Base-by-base conservation (phyloP, 2,329 filamentous ascomycete species). In the Basipetospora chlamydospora region DNA sequence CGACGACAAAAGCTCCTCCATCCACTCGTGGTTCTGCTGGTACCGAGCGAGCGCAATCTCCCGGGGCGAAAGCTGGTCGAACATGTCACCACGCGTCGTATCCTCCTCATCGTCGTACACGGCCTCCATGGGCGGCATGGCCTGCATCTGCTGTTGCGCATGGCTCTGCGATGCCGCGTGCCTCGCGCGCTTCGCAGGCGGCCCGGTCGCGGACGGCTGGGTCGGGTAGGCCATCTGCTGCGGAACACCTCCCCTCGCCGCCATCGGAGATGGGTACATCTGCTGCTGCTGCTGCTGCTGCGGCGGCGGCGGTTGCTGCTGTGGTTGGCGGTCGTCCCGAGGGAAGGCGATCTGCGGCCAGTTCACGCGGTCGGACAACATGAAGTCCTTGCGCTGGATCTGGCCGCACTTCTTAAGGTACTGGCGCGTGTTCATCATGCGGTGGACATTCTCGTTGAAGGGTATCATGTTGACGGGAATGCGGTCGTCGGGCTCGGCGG, bases 21-120 rank as follows among this genome's bases (percentile, higher is more conserved):
- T 94, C 90, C 88, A 96, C 55, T 94, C 85, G 49, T 98, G 88
- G 49, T 98, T 92, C 52, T 95, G 86, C 53, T 80, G 80, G 55
- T 95, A 98, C 38, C 90, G 74, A 44, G 77, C 74, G 41, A 84
- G 66, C 47, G 86, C 93, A 42, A 98, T 80, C 44, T 98, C 90
- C 29, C 87, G 73, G 3, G 87, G 87, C 0, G 85, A 88, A 43
- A 95, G 64, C 43, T 85, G 74, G 52, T 98, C 90, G 49, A 98
- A 84, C 53, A 87, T 70, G 54, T 98, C 90, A 20, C 86, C 86
- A 15, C 82, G 70, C 6, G 80, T 81, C 3, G 80, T 81, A 50
- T 95, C 88, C 54, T 96, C 87, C 35, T 93, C 85, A 39, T 95
- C 87, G 37, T 95, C 86, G 36, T 85, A 68, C 1, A 62, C 49